A percentile compares a stretch with the other conserved stretches of the same genome.
phyloP scores from a whole-genome alignment of 1,139 yeast genomes.

The Lizanozyma gosingica region DNA sequence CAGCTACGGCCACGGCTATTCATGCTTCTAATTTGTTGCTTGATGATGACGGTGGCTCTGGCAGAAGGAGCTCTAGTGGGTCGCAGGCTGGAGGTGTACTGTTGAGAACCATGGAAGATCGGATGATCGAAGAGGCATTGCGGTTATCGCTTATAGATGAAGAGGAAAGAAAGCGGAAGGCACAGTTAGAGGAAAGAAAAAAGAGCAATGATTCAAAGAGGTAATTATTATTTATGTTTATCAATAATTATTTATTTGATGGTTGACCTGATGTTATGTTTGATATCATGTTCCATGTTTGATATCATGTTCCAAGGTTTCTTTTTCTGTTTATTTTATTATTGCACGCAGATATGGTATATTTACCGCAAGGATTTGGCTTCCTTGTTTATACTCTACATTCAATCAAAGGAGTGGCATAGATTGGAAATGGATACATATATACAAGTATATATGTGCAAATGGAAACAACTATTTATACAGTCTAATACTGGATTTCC shows the following conservation, averaged over 20 bases:
- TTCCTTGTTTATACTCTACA: no score
- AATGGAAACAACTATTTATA: neutral
- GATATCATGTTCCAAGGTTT: no score
- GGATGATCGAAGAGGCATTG: conserved; percentile 81
- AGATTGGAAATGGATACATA: neutral
- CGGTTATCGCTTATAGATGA: conserved; percentile 65
- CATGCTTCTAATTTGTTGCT: conserved; percentile 70
- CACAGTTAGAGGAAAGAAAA: conserved; percentile 7
- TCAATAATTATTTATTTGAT: no score
- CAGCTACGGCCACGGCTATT: conserved; percentile 91
- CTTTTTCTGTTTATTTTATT: no score
- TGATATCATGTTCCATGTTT: no score
- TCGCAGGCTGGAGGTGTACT: conserved; percentile 2
- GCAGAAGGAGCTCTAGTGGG: conserved; percentile 1
- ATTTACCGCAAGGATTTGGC: no score
- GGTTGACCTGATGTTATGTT: no score
- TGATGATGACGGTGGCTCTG: conserved; percentile 13
- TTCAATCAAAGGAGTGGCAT: no score
- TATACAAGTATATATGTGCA: neutral
- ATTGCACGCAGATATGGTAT: no score
- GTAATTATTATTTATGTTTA: no score
- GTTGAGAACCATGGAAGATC: conserved; percentile 41
- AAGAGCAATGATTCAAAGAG: no score
- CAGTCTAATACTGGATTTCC: no score
- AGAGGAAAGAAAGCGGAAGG: conserved; percentile 37